Base-by-base conservation (phyloP, 495 filamentous ascomycete species). In the Neurospora sp. region DNA sequence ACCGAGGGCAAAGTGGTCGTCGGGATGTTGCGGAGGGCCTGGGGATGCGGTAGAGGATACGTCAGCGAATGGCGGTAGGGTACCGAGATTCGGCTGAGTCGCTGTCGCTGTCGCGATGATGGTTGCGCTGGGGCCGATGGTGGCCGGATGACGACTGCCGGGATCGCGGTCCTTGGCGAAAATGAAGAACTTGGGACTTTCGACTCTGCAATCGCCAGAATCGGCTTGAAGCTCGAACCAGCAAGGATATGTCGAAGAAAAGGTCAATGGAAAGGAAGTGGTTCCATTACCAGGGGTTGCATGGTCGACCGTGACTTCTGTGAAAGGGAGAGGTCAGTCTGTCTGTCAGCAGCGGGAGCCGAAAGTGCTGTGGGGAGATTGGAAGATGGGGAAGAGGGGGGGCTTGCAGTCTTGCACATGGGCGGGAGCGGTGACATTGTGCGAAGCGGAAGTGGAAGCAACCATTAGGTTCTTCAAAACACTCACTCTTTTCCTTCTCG, bases 181-280 rank as follows among this genome's bases (percentile, higher is more conserved):
- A n/a, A 59, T 59, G 35, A 69, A 6, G 69, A 80, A 80, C 4
- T 45, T 69, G 0, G 39, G 38, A 61, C 77, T 77, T 35, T 40
- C 41, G 68, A 42, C 74, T 53, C 74, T 71, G 68, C 79, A 81
- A 35, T 73, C 76, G 35, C 72, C 70, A 5, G 70, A 16, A 44
- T 44, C 69, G 22, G 70, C 65, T 31, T 38, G 39, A 69, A 81
- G 74, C 27, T 74, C 71, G 71, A 81, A 79, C 77, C 77, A 81
- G 72, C 79, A 81, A 39, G 75, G 74, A 18, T 74, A 75, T 70
- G 70, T 45, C 4, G 79, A 77, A 4, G 37, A 69, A 65, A 81
- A 77, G 70, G 70, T 80, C 27, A 81, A 35, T n/a, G 45, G 41
- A 41, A 80, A 71, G 27, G 72, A 68, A 10, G 65, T 71, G 69